A percentile compares a stretch with the other conserved stretches of the same genome.
phyloP scores from a whole-genome alignment of 1,284 basidiomycete genomes.

The Butyriboletus appendiculatus region DNA sequence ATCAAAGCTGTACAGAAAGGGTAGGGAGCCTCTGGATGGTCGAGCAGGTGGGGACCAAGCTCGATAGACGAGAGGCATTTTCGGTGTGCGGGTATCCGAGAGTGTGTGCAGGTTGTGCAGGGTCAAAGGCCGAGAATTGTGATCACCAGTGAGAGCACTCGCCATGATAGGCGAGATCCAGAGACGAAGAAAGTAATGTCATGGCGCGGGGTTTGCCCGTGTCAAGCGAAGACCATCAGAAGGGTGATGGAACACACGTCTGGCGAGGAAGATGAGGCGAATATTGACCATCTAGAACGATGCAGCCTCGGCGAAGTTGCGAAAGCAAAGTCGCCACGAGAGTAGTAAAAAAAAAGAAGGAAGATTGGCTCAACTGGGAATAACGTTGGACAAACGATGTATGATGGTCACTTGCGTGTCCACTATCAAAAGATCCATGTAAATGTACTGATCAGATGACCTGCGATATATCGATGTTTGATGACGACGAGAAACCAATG shows the following conservation, averaged over 20 bases:
- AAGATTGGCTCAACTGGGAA: not conserved
- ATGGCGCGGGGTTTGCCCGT: not conserved
- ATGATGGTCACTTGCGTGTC: not conserved
- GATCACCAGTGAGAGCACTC: not conserved
- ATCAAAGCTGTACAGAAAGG: slow-evolving; percentile 23
- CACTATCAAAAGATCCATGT: not conserved
- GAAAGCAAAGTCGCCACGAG: not conserved
- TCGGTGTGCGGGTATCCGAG: not conserved
- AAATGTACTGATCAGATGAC: not conserved
- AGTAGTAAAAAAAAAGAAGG: not conserved
- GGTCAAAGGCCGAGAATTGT: not conserved
- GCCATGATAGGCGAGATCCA: not conserved
- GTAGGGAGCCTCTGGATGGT: not conserved
- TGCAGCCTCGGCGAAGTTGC: not conserved
- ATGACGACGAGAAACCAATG: not conserved
- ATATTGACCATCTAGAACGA: not conserved
- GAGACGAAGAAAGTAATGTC: not conserved
- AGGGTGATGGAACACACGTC: not conserved
- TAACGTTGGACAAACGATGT: not conserved
- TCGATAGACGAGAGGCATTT: not conserved
- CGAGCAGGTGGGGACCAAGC: not conserved
- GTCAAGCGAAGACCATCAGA: not conserved
- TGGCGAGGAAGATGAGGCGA: not conserved
- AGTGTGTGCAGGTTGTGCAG: not conserved
- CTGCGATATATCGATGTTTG: not conserved